Evolutionary conservation across 1,284 basidiomycete genomes (phyloP), one percentile per base, ranked within the genome.

Genomic region (Meripilus lineatus): DNA sequence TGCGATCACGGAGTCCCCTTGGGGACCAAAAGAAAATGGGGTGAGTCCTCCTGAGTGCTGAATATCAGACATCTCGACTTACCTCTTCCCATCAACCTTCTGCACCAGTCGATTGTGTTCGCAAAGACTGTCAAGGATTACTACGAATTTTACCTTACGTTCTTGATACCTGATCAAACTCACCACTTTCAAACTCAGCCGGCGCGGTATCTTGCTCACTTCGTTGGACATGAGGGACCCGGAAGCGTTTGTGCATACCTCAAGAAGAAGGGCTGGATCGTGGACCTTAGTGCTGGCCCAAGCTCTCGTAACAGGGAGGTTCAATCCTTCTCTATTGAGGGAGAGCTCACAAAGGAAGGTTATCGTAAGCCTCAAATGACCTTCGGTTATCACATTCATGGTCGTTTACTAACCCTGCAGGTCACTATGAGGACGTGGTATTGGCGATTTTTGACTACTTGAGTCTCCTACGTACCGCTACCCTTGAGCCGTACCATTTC

Each of bases 191-290:
- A 65, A 23, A 65, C 69, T 32, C 77, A 72, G 69, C 82, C 83
- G 0, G 70, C 68, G 5, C 64, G 69, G 42, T 76, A 80, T 57
- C 54, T 85, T n/a, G 69, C 72, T 5, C 81, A 85, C 58, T 76
- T 83, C 54, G 59, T 85, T 38, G 84, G 82, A 0, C 83, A 87
- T 58, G 83, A 87, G 59, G 82, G 83, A 3, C 68, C 71, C 20
- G 84, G 84, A 1, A 82, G 79, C 10, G 63, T 84, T 39, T 68
- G 79, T 38, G 75, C 77, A 0, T 77, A 75, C 56, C 66, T 87
- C 47, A 85, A 85, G 65, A 66, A 70, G 50, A 68, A 74, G 50
- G 81, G 82, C 7, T 84, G 81, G 81, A 73, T 76, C 44, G 75
- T 81, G 47, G 63, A 65, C 22, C 66, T 86, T 35, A 68, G 69